Percentiles rank a stretch among this genome's conserved stretches.
These are phyloP conservation scores for Candida sonorensis DNA, from an alignment of 805 yeast genomes.

Conservation along the genomic window DNA sequence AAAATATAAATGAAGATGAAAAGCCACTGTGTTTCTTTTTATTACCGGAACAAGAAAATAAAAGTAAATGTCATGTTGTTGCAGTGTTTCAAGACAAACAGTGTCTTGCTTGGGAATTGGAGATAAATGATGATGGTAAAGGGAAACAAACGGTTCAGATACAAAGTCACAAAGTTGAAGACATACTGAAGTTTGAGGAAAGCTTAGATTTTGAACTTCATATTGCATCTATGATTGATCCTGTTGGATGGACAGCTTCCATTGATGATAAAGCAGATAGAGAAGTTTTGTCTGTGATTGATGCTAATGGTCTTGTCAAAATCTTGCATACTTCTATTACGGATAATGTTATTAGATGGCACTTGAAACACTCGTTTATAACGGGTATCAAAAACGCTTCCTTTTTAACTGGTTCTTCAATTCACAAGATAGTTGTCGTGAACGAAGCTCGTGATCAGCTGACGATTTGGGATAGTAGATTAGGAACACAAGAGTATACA, in stretches of 20 bases:
- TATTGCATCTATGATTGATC: constrained; percentile 49
- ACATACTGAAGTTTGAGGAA: constrained; percentile 31
- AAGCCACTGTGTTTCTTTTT: constrained; percentile 25
- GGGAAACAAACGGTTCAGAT: constrained; percentile 22
- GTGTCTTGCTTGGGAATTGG: constrained; percentile 37
- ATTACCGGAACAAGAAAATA: constrained; percentile 29
- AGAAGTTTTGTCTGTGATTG: constrained; percentile 53
- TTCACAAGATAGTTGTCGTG: constrained; percentile 71
- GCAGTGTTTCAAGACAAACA: constrained; percentile 37
- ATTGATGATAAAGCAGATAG: constrained; percentile 23
- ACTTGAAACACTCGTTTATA: constrained; percentile 37
- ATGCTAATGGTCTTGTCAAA: constrained; percentile 41
- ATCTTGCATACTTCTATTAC: constrained; percentile 38
- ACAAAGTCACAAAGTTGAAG: constrained; percentile 14
- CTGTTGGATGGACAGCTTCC: constrained; percentile 47
- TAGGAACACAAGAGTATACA: constrained; percentile 60
- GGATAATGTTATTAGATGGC: constrained; percentile 40
- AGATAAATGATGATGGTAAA: constrained; percentile 13
- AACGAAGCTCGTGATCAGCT: constrained; percentile 43
- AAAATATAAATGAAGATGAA: constrained; percentile 1
- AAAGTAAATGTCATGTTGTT: constrained; percentile 36
- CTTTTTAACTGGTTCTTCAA: constrained; percentile 65
- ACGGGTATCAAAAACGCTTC: constrained; percentile 51
- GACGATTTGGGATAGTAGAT: constrained; percentile 73
- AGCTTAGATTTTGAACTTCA: constrained; percentile 20